These are phyloP conservation scores for Collariella sp. DNA, from an alignment of 495 filamentous ascomycete species.

Conservation along the genomic window DNA sequence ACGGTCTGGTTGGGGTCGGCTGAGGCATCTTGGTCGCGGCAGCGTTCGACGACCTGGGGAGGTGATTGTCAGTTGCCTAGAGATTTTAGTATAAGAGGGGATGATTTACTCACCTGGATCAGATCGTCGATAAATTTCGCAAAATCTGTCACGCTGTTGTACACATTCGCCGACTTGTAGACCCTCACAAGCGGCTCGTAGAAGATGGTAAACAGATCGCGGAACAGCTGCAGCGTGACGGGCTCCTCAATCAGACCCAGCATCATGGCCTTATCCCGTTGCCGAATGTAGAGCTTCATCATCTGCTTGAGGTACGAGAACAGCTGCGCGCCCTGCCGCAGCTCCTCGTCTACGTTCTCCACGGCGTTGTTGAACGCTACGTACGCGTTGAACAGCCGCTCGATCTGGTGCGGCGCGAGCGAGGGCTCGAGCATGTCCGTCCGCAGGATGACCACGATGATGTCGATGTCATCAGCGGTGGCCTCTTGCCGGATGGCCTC, in stretches of 20 bases:
- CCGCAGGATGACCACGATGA: slow-evolving; percentile 73
- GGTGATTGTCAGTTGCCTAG: slow-evolving; percentile 6
- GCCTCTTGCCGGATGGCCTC: slow-evolving; percentile 65
- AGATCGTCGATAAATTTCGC: slow-evolving; percentile 86
- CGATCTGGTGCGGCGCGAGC: slow-evolving; percentile 64
- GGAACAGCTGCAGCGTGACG: slow-evolving; percentile 83
- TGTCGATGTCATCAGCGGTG: slow-evolving; percentile 58
- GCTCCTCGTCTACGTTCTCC: slow-evolving; percentile 80
- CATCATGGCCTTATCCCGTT: slow-evolving; percentile 97
- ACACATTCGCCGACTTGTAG: slow-evolving; percentile 98
- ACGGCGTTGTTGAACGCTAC: slow-evolving; percentile 96
- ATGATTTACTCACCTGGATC: slow-evolving; percentile 46
- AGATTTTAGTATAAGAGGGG: too few relatives aligned
- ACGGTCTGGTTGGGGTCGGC: slow-evolving; percentile 98
- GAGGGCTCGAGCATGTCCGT: slow-evolving; percentile 63
- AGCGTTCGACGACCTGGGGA: slow-evolving; percentile 64
- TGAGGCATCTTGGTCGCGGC: slow-evolving; percentile 82
- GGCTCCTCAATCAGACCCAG: slow-evolving; percentile 90
- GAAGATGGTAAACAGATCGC: slow-evolving; percentile 96
- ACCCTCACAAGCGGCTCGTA: slow-evolving; percentile 94
- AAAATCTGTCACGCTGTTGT: slow-evolving; percentile 93
- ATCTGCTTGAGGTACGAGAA: slow-evolving; percentile 94
- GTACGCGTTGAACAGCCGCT: slow-evolving; percentile 81
- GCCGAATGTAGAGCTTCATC: slow-evolving; percentile 82
- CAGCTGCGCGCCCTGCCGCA: slow-evolving; percentile 78